A percentile compares a stretch with the other conserved stretches of the same genome.
Evolutionary conservation across 768 basidiomycete species (phyloP).

Genomic region (Russula sp.): DNA sequence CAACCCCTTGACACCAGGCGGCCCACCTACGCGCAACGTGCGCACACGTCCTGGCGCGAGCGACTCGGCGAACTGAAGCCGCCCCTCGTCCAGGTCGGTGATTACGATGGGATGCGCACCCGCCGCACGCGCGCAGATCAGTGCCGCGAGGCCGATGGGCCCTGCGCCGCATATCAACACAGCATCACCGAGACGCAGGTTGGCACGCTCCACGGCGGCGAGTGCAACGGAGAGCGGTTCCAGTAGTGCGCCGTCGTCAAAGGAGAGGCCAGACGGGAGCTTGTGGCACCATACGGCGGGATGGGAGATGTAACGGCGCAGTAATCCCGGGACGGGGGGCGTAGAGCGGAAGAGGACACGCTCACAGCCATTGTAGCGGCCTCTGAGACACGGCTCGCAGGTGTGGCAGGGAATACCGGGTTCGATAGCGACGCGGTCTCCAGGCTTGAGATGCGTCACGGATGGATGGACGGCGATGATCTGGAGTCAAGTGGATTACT

Average conservation of each 20-base stretch:
- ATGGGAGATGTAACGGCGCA: constrained; percentile 20
- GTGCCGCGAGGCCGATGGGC: constrained; percentile 55
- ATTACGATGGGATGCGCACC: constrained; percentile 66
- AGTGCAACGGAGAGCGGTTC: constrained; percentile 62
- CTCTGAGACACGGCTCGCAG: constrained; percentile 56
- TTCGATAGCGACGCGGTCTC: constrained; percentile 63
- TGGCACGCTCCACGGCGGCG: constrained; percentile 59
- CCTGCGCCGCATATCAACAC: constrained; percentile 60
- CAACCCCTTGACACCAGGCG: too few species aligned
- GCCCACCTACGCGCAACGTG: constrained; percentile 40
- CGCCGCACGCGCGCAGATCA: constrained; percentile 58
- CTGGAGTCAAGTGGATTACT: background rate
- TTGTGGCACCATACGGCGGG: constrained; percentile 41
- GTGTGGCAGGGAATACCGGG: constrained; percentile 62
- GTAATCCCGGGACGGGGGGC: constrained; percentile 42
- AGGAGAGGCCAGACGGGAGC: constrained; percentile 53
- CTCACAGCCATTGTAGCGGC: constrained; percentile 55
- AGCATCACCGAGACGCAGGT: constrained; percentile 57
- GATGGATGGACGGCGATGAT: constrained; percentile 10
- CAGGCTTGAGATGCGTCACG: constrained; percentile 26
- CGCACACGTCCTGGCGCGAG: constrained; percentile 38
- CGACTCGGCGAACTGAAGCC: constrained; percentile 58
- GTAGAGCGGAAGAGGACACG: constrained; percentile 59
- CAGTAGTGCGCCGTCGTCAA: constrained; percentile 61
- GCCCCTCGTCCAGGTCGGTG: constrained; percentile 57